Base-by-base conservation (phyloP, 1,284 basidiomycete genomes). In the Albatrellus sp. region DNA sequence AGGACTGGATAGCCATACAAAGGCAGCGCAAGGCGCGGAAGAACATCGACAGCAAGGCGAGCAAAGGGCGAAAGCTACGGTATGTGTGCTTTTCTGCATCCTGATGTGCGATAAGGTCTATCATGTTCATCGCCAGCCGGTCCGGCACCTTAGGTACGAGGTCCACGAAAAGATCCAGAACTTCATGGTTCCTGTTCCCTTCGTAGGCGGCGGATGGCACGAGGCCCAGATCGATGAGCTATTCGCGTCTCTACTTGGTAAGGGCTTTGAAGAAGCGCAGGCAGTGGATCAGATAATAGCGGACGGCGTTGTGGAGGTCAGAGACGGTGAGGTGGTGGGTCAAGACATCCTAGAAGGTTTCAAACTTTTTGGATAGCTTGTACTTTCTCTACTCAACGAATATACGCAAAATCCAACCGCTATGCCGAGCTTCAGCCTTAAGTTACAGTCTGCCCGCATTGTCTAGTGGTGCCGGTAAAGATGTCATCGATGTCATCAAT, bases 201-300 rank as follows among this genome's bases (percentile, higher is more conserved):
- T 75, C 1, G 37, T 52, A 33, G 46, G 64, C 37, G 72, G 72
- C 19, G 63, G 65, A 45, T 97, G 92, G 92, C 87, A 91, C 51
- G 90, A 94, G 51, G 88, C 90, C 56, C 91, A 96, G 65, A 76
- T 90, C 48, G 91, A 96, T 58, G 91, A 96, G 59, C 62, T 96
- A 42, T 96, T 97, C 60, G 72, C 78, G 32, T 89, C 84, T 20
- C 61, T 97, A 42, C 69, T 97, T 29, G 90, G 90, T 2, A 75
- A 68, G 55, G 78, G 79, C 12, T 79, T 75, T 49, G 71, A 72
- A 52, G 53, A 57, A 34, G 55, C 60, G 13, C 43, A 17, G 5
- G 50, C 49, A 45, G 44, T 45, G 29, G 53, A 55, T 30, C 49
- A 55, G 16, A 54, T 50, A 30, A 20, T 53, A 33, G 53, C 55